Evolutionary conservation across 2,329 filamentous ascomycete species (phyloP), one percentile per base, ranked within the genome.

Genomic region (Xylaria sp.): DNA sequence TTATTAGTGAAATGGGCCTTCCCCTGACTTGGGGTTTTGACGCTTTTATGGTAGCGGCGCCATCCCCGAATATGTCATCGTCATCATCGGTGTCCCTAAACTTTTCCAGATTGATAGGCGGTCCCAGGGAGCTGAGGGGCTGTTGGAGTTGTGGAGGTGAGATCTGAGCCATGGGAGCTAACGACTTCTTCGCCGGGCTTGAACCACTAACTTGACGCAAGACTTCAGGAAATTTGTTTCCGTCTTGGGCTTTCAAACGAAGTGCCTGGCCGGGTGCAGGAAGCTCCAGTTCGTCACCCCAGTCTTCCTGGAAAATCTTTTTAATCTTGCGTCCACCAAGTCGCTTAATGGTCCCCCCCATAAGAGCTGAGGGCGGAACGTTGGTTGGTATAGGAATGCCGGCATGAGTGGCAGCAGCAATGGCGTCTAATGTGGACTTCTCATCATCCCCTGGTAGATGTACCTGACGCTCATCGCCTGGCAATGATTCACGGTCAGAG

Each of bases 291-390:
- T 95, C 93, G 74, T 94, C 91, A 70, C 89, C 91, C 90, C 93
- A 95, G 78, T 95, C 92, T 75, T 94, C 92, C 72, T 92, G 89
- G 68, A 93, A 88, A 50, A 91, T 89, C 76, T 89, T 91, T 76
- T 90, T 91, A 23, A 92, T 85, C 76, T 91, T 94, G 73, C 89
- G 88, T 68, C 89, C 90, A 59, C 94, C 94, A 41, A 98, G 86
- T 74, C 94, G 88, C 83, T 97, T 97, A 78, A 98, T 98, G 10
- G 94, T 95, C 62, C 96, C 96, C 63, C 95, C 95, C 79, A 96
- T 88, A 51, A 99, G 84, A 37, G 96, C 96, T 23, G 95, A 97
- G 37, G 92, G 89, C 1, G 95, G 94, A 39, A 98, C 90, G 78
- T 94, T 94, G 61, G 89, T 85, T 34, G 96, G 96, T 65, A 98